Conservation (phyloP, 306 rosid genomes). For the Herpetospermum pedunculosum region DNA sequence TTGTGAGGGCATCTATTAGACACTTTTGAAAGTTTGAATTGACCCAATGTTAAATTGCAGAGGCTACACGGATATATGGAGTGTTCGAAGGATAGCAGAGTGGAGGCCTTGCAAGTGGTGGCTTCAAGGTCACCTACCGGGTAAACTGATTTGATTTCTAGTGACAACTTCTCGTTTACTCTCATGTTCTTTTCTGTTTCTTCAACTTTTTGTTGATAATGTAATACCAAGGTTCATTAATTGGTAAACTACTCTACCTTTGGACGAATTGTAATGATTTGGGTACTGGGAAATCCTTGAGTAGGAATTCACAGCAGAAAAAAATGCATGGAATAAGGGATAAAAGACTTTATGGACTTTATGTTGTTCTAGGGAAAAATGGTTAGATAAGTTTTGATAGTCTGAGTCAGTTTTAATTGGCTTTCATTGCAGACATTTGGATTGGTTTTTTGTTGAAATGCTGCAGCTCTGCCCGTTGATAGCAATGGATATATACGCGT, state of each 20-base stretch:
- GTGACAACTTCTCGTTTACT: neutral
- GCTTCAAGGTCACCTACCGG: slow-evolving; percentile 48
- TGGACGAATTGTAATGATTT: neutral
- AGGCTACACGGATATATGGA: slow-evolving; percentile 52
- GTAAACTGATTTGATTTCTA: slow-evolving; percentile 22
- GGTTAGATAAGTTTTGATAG: neutral
- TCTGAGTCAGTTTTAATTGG: slow-evolving; percentile 57
- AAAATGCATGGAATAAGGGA: neutral
- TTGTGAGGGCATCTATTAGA: too few relatives aligned
- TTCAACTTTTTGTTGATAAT: neutral
- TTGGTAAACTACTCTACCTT: neutral
- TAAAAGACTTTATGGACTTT: neutral
- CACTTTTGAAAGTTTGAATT: too few relatives aligned
- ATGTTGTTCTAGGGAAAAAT: neutral
- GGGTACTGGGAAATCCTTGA: neutral
- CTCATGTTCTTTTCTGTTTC: neutral
- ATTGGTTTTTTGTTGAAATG: slow-evolving; percentile 51
- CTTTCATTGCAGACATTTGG: slow-evolving; percentile 77
- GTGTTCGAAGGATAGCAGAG: slow-evolving; percentile 53
- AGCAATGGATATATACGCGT: slow-evolving; percentile 75
- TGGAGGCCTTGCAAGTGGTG: slow-evolving; percentile 98
- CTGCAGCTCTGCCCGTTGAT: slow-evolving; percentile 67
- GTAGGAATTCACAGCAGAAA: neutral
- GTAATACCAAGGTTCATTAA: neutral
- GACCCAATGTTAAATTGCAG: slow-evolving; percentile 24